Base-by-base conservation (phyloP, 2,329 filamentous ascomycete genomes). In the Phialophora chinensis region DNA sequence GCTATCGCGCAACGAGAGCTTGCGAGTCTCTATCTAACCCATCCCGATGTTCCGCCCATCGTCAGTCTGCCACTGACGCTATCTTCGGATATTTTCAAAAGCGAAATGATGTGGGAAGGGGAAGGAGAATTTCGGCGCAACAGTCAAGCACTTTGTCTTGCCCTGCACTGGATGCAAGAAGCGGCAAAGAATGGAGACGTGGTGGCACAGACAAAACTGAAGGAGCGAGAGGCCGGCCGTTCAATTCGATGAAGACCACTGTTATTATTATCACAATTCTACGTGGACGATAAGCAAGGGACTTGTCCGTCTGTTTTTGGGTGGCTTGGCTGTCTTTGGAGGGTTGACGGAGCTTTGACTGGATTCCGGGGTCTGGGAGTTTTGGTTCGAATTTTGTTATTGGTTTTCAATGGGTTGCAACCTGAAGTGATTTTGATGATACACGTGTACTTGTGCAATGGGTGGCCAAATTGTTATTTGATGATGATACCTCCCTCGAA, bases 101-200 rank as follows among this genome's bases (percentile, higher is more conserved):
- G 91, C 72, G 87, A 92, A 63, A 88, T 95, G 72, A 92, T 96
- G 85, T 80, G 83, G 69, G 66, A 63, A 14, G 38, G 50, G 20
- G 82, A 85, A 61, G 60, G 60, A 33, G 67, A 60, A 29, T 54
- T 50, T 31, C 60, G 25, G n/a, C 69, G 67, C 17, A 65, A 62
- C 44, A 87, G 90, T 73, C 90, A 90, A 62, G 88, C 93, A 50
- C 95, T 98, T 91, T 97, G 93, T 74, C 87, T 97, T 65, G 94
- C 94, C 10, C 89, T 96, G 79, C 94, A 98, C 82, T 98, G 94
- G 93, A 97, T 98, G 93, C 92, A 94, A 80, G 84, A 91, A 71
- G 93, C 91, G 44, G 91, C 92, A 73, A 86, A 86, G 62, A 93
- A 93, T n/a, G 93, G 93, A 0, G 94, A 98, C 76, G 87, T 90